A percentile compares a stretch with the other conserved stretches of the same genome.
phyloP scores from a whole-genome alignment of 306 rosid genomes.

The Pterocarpus macrocarpus region DNA sequence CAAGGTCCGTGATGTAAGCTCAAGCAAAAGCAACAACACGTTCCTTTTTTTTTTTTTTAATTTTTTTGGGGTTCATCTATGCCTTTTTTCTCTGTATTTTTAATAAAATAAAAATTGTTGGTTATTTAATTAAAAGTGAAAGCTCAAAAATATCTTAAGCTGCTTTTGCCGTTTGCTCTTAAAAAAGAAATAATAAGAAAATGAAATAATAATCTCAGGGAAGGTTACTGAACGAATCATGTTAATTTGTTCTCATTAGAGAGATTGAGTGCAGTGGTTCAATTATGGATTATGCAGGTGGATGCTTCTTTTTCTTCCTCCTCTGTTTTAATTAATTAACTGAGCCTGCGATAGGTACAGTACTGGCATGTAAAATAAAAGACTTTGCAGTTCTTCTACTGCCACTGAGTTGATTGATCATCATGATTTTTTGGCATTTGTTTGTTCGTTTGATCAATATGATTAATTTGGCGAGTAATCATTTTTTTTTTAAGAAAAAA shows the following conservation, averaged over 20 bases:
- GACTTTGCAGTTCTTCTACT: too few relatives aligned
- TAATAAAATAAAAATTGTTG: background rate
- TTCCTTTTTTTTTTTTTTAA: background rate
- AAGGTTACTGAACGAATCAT: background rate
- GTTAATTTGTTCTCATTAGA: background rate
- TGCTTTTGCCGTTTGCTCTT: background rate
- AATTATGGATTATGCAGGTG: background rate
- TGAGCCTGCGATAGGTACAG: background rate
- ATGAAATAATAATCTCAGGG: background rate
- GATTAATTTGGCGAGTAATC: background rate
- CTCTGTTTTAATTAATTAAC: background rate
- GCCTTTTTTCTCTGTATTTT: background rate
- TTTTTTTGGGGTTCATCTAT: background rate
- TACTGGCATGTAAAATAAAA: background rate
- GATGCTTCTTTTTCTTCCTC: constrained; percentile 11
- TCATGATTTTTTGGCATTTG: background rate
- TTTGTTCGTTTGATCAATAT: constrained; percentile 29
- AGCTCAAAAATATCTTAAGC: constrained; percentile 12
- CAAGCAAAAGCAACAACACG: background rate
- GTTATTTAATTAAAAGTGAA: background rate
- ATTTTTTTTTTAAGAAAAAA: background rate
- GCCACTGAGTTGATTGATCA: background rate
- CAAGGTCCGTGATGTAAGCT: background rate
- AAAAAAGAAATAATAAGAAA: background rate
- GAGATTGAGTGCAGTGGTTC: background rate